Conservation (phyloP, 495 filamentous ascomycete genomes). For the Ascodesmis nigricans region DNA sequence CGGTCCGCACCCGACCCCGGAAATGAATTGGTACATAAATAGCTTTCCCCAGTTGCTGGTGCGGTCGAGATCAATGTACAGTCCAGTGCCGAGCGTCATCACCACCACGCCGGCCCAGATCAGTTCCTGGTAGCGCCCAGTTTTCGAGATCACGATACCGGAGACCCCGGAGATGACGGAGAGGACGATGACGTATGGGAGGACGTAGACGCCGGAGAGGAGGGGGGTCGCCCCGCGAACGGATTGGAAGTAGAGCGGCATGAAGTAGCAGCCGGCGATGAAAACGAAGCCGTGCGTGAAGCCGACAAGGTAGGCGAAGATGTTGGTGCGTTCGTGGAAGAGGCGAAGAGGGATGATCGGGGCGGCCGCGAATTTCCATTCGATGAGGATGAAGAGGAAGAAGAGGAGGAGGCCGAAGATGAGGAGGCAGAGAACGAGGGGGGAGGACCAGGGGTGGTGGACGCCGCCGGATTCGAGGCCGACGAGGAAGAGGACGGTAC, state of each 20-base stretch:
- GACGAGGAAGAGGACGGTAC: slow-evolving; percentile 61
- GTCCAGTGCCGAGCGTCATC: slow-evolving; percentile 41
- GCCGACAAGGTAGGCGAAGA: slow-evolving; percentile 29
- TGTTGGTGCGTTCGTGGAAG: slow-evolving; percentile 37
- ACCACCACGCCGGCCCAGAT: slow-evolving; percentile 36
- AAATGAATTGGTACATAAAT: slow-evolving; percentile 31
- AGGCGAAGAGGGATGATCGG: slow-evolving; percentile 54
- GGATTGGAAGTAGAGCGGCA: slow-evolving; percentile 60
- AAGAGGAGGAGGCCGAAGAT: slow-evolving; percentile 48
- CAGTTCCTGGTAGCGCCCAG: slow-evolving; percentile 26
- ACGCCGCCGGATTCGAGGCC: slow-evolving; percentile 61
- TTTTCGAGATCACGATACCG: slow-evolving; percentile 53
- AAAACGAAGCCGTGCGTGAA: slow-evolving; percentile 53
- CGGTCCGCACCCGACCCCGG: slow-evolving; percentile 35
- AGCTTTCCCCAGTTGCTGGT: slow-evolving; percentile 35
- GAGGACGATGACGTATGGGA: slow-evolving; percentile 50
- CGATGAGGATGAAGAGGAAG: slow-evolving; percentile 40
- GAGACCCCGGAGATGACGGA: slow-evolving; percentile 40
- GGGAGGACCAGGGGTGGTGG: slow-evolving; percentile 50
- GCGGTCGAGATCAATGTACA: slow-evolving; percentile 37
- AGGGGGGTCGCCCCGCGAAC: slow-evolving; percentile 52
- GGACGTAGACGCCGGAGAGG: slow-evolving; percentile 54
- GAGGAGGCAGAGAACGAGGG: slow-evolving; percentile 55
- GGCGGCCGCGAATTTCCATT: slow-evolving; percentile 49
- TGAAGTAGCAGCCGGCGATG: slow-evolving; percentile 50